phyloP scores from a whole-genome alignment of 2,329 filamentous ascomycete species.

The Niveomyces coronatus region DNA sequence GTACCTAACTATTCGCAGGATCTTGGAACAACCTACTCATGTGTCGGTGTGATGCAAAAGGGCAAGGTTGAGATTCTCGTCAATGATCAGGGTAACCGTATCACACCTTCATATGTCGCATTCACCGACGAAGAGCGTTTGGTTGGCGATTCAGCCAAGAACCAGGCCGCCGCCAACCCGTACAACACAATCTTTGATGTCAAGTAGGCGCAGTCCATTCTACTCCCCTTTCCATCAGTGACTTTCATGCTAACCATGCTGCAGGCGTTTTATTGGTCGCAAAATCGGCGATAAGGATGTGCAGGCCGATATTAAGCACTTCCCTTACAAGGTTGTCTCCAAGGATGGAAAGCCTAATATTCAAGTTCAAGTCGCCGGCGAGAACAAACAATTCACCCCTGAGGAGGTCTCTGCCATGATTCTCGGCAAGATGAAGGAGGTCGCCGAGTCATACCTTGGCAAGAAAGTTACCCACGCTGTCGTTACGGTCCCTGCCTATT shows the following conservation, averaged over 20 bases:
- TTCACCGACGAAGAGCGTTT: slow-evolving; percentile 96
- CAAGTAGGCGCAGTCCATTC: slow-evolving; percentile 52
- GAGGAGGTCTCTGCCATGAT: slow-evolving; percentile 77
- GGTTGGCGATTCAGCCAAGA: slow-evolving; percentile 95
- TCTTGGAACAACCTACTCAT: slow-evolving; percentile 81
- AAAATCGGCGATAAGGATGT: slow-evolving; percentile 79
- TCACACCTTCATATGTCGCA: slow-evolving; percentile 89
- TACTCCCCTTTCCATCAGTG: not conserved
- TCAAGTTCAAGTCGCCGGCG: slow-evolving; percentile 57
- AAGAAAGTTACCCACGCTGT: slow-evolving; percentile 81
- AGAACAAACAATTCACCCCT: slow-evolving; percentile 64
- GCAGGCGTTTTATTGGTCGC: slow-evolving; percentile 72
- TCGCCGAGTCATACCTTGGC: slow-evolving; percentile 68
- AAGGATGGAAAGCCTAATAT: slow-evolving; percentile 86
- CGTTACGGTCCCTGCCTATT: slow-evolving; percentile 93
- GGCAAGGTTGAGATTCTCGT: slow-evolving; percentile 92
- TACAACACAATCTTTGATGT: slow-evolving; percentile 67
- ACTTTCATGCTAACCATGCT: slow-evolving; percentile 13
- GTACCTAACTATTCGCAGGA: slow-evolving; percentile 36
- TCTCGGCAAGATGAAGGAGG: slow-evolving; percentile 75
- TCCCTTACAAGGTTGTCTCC: slow-evolving; percentile 88
- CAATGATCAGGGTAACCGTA: slow-evolving; percentile 96
- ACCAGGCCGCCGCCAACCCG: slow-evolving; percentile 79
- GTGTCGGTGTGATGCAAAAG: slow-evolving; percentile 92
- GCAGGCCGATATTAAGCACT: slow-evolving; percentile 93